Conservation (phyloP, 495 filamentous ascomycete species). For the Aspergillus heteromorphus region DNA sequence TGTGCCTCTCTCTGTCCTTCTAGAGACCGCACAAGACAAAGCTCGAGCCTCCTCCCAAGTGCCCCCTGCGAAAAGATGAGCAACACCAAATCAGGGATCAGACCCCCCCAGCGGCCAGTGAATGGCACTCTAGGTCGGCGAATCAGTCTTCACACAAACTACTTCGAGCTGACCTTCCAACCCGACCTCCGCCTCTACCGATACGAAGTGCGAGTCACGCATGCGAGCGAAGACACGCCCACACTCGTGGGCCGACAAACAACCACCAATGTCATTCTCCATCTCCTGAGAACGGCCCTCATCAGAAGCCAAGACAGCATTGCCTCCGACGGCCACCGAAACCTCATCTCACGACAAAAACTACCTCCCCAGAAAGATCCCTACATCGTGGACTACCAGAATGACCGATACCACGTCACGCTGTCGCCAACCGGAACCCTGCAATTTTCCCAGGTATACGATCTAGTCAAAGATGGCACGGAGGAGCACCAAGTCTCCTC, state of each 20-base stretch:
- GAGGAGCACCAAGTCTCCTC: no score
- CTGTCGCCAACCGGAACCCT: neutral
- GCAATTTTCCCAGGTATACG: neutral
- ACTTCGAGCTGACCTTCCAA: neutral
- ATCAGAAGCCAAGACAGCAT: neutral
- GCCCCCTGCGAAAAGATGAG: neutral
- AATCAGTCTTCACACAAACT: neutral
- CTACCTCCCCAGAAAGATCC: neutral
- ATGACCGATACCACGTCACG: neutral
- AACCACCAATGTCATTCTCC: neutral
- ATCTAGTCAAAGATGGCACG: neutral
- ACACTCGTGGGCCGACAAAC: neutral
- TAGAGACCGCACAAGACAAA: neutral
- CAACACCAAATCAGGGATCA: neutral
- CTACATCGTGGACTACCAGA: neutral
- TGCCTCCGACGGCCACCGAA: constrained; percentile 1
- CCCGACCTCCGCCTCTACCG: neutral
- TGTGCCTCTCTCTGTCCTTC: neutral
- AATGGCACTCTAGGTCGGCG: neutral
- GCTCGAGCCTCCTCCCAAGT: neutral
- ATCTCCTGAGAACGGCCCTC: neutral
- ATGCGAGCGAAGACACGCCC: neutral
- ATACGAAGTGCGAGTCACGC: neutral
- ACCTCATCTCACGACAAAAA: neutral
- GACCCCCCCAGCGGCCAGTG: neutral